Base-by-base conservation (phyloP, 345 rosid genomes). In the Raphanus raphanistrum region DNA sequence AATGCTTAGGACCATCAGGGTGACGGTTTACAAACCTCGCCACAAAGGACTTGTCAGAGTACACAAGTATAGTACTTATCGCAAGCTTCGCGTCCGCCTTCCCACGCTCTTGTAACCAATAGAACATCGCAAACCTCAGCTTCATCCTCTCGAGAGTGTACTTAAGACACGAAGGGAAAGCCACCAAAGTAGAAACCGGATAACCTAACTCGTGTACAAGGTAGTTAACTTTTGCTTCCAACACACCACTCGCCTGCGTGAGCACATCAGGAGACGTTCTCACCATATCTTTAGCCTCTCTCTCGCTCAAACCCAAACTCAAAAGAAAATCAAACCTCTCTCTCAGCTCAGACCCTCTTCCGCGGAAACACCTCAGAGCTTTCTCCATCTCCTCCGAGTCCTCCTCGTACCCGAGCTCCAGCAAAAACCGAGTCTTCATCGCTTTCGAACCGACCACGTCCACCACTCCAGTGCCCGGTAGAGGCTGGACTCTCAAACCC, bases 261-360 rank as follows among this genome's bases (percentile, higher is more conserved):
- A 90, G 90, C 31, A 93, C 83, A 59, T 77, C 85, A 71, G 98
- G 98, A 54, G 87, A 83, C 72, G 76, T 72, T 52, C 36, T 81
- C 66, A 93, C 81, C 92, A 93, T 93, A 62, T 74, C 68, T 8
- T 67, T 59, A 11, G 86, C 96, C 59, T 84, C 92, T 36, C 83
- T 54, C 82, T 71, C 83, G 8, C 82, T 84, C 75, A 92, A 41
- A 62, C 96, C 97, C 29, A 88, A 87, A 12, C 80, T 82, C 72
- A 86, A 74, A 2, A 94, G 73, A 15, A 83, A 86, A 65, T 90
- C 84, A 70, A 89, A 92, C 82, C 98, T 87, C 76, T 88, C 90
- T 25, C 66, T 90, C 31, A 94, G 84, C 61, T 89, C 88, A 12
- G 76, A 66, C 62, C 91, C 91, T 78, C 62, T 87, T 17, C 91